Base-by-base conservation (phyloP, 1,284 basidiomycete genomes). In the Malassezia psittaci region DNA sequence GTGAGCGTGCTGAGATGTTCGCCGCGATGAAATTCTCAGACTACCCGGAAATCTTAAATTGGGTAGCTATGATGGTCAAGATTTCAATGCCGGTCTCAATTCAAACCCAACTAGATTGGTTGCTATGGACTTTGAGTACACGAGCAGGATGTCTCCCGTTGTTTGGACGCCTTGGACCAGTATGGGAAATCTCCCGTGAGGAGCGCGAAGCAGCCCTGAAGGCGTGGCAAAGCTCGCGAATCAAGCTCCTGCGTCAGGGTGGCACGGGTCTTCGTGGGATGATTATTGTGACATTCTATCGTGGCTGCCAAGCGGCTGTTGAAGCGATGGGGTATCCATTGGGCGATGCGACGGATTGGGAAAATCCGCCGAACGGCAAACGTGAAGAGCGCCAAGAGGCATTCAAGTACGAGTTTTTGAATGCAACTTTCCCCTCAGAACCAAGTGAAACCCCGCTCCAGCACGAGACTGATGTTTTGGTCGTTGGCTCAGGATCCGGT, bases 401-500 rank as follows among this genome's bases (percentile, higher is more conserved):
- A 8, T 72, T 67, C 57, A 42, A 57, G 16, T 74, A 66, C 62
- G 49, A 59, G 37, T 74, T 73, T 38, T 66, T 72, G 40, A 73
- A 74, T 55, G 71, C 29, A 57, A 61, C 59, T 59, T 71, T 8
- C 61, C 16, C 67, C 29, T 57, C 55, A 18, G 48, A 59, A 48
- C 63, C 65, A 11, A 45, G 59, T 10, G 58, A 58, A 15, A 54
- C 61, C 16, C 61, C 68, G 18, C 44, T 70, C 59, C 63, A 65
- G 37, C 45, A 69, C 43, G 65, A 68, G 51, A 67, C 72, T 21
- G 72, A 74, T 43, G 64, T 74, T 16, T 62, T 74, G 32, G 58
- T 79, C 52, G 66, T 79, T 48, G 78, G 78, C 1, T 78, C 77
- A 0, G 78, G 78, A 7, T 73, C 76, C 0, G 78, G 78, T 8